These are phyloP conservation scores for Retiboletus flavoniger DNA, from an alignment of 1,284 basidiomycete genomes.

Conservation along the genomic window DNA sequence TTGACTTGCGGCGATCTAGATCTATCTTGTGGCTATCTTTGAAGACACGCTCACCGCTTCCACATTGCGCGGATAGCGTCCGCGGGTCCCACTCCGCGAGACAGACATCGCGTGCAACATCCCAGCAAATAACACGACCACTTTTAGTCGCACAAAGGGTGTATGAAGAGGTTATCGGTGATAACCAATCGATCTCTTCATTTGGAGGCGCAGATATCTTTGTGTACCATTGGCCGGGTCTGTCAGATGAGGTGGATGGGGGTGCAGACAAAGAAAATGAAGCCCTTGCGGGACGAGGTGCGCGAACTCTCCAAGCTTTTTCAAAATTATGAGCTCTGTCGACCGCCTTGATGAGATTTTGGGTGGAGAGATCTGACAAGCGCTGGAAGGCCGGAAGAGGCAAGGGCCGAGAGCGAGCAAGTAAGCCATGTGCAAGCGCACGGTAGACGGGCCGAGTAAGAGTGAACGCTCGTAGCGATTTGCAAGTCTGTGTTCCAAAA, in stretches of 20 bases:
- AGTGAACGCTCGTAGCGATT: constrained; percentile 55
- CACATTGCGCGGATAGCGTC: constrained; percentile 16
- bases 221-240: constrained; percentile 51
- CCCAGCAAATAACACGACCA: constrained; percentile 76
- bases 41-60: constrained; percentile 1
- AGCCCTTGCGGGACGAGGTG: constrained; percentile 46
- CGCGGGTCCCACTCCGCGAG: constrained; percentile 65
- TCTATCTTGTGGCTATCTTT: constrained; percentile 14
- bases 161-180: constrained; percentile 70
- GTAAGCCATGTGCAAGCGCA: constrained; percentile 56
- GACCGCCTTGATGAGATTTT: constrained; percentile 57
- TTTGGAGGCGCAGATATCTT: constrained; percentile 59
- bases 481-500: constrained; percentile 50
- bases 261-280: constrained; percentile 28
- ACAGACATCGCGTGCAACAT: constrained; percentile 55
- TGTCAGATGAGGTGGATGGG: constrained; percentile 18
- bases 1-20: constrained; percentile 12
- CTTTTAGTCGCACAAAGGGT: constrained; percentile 70
- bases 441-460: constrained; percentile 65
- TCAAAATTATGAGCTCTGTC: constrained; percentile 61
- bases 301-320: constrained; percentile 57
- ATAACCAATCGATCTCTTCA: constrained; percentile 73
- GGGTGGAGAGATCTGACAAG: constrained; percentile 58
- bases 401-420: constrained; percentile 62
- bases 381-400: constrained; percentile 68